phyloP scores from a whole-genome alignment of 257 asterid genomes.

The Ballota nigra region DNA sequence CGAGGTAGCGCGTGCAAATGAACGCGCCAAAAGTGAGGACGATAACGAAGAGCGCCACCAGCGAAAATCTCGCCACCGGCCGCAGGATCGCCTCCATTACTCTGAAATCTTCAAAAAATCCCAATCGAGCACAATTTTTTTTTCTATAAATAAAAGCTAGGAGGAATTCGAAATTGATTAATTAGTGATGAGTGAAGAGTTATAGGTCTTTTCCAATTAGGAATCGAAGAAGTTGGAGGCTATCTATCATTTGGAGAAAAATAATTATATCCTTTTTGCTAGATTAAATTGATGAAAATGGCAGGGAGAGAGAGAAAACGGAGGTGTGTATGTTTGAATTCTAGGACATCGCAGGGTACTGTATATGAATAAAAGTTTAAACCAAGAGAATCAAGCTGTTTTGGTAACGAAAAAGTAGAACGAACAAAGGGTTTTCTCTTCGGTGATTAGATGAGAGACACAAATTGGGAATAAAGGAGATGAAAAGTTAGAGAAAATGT shows the following conservation, averaged over 20 bases:
- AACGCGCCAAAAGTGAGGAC: constrained; percentile 65
- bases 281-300: neutral
- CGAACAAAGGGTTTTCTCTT: neutral
- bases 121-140: neutral
- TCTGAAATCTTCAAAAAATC: neutral
- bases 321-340: neutral
- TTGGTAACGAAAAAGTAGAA: neutral
- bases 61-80: constrained; percentile 51
- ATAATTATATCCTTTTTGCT: no score
- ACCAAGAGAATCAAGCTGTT: neutral
- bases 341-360: no score
- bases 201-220: neutral
- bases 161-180: neutral
- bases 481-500: no score
- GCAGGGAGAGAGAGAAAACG: neutral
- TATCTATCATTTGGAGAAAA: neutral
- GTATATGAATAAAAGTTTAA: neutral
- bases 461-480: neutral
- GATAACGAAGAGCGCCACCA: constrained; percentile 35
- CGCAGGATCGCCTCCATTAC: constrained; percentile 52
- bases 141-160: neutral
- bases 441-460: neutral
- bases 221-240: neutral
- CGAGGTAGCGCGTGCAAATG: constrained; percentile 68
- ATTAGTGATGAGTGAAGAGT: neutral